Evolutionary conservation across 2,329 filamentous ascomycete genomes (phyloP).

Genomic region (Fusarium sp.): DNA sequence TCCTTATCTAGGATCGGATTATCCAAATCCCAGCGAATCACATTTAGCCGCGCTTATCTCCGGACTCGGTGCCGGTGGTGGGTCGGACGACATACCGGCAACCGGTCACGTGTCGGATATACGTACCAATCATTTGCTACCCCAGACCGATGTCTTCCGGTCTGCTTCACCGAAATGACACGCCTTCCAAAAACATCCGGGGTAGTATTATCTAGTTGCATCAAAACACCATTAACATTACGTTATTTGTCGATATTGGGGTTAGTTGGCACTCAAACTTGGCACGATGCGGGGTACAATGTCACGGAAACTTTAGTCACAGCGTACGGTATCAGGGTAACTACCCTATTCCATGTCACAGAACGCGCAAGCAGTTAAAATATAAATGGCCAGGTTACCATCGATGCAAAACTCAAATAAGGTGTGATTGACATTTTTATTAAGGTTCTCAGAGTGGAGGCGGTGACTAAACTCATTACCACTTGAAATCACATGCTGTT

Average conservation of each 20-base stretch:
- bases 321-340: neutral
- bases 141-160: conserved; percentile 33
- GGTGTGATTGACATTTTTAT: neutral
- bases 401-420: neutral
- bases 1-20: conserved; percentile 26
- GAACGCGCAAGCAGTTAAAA: neutral
- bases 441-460: neutral
- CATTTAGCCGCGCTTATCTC: neutral
- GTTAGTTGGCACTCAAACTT: neutral
- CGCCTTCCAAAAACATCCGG: conserved; percentile 33
- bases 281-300: neutral
- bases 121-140: conserved; percentile 6
- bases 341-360: conserved; percentile 8
- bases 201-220: conserved; percentile 24
- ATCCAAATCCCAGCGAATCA: conserved; percentile 26
- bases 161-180: conserved; percentile 14
- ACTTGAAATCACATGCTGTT: neutral
- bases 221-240: conserved; percentile 19
- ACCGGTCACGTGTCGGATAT: conserved; percentile 35
- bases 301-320: conserved; percentile 22
- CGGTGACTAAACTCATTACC: neutral
- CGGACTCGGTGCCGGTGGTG: conserved; percentile 23
- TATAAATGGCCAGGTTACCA: neutral
- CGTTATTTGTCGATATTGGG: conserved; percentile 11
- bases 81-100: conserved; percentile 24